Evolutionary conservation across 352 stramenopile genomes (phyloP), one percentile per base, ranked within the genome.

Genomic region (Globisporangium carolinianum): DNA sequence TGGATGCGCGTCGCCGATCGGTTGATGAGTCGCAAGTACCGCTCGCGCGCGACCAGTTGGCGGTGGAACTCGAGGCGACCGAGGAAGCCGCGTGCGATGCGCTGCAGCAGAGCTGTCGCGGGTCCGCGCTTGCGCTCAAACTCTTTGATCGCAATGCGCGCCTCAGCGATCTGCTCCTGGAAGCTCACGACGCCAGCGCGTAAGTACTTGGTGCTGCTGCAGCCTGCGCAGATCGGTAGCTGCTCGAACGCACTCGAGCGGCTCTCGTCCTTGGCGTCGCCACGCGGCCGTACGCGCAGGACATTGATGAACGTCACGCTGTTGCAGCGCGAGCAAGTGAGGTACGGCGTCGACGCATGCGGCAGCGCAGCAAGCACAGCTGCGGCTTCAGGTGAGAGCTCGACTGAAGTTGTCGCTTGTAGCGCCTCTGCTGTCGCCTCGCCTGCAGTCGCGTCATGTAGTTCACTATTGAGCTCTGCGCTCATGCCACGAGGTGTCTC

Each of bases 301-400:
- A 89, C 62, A 45, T 90, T 77, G 60, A 93, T 73, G 65, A 93
- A 91, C 6, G 76, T 78, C 47, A 93, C 67, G 60, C 67, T 83
- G 58, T 93, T 93, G 73, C 81, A 93, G 41, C 76, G 72, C 47
- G 79, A 79, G 54, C 83, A 94, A 15, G 77, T 91, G 48, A 90
- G 67, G 41, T 91, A 91, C 24, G 82, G 79, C 15, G 81, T 91
- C 65, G 73, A 74, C n/a, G 72, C 52, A 12, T 64, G 59, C 14
- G 55, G 54, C 51, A 69, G 49, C 61, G 61, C 58, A 9, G 51
- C 46, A 39, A 65, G 53, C 12, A 65, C 45, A 0, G 58, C 51
- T 14, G 51, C 43, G 5, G 62, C 62, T 32, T 47, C 48, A 0
- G 39, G 35, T 0, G 62, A 61, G 4, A 61, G 45, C 24, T 32